Evolutionary conservation across 2,329 filamentous ascomycete species (phyloP).

Genomic region (Phialophora expanda): DNA sequence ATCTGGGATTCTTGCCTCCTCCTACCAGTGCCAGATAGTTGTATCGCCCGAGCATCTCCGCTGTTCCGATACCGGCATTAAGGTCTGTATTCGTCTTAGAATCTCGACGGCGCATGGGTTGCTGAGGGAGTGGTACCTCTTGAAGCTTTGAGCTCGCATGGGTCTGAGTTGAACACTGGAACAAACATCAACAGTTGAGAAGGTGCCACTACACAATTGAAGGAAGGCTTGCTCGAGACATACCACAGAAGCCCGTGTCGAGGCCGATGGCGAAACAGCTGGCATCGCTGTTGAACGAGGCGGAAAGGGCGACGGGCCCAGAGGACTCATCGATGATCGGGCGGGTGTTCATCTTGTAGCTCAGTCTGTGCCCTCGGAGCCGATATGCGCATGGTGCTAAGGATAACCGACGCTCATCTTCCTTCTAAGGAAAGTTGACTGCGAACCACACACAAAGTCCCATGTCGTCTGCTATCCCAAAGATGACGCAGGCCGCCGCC

Average conservation of each 20-base stretch:
- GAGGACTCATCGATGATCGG: conserved; percentile 79
- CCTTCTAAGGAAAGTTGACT: not conserved
- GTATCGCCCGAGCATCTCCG: conserved; percentile 83
- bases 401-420: not conserved
- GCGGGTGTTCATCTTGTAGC: conserved; percentile 77
- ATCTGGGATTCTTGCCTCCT: conserved; percentile 83
- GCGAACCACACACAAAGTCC: not conserved
- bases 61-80: conserved; percentile 79
- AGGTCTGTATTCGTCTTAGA: conserved; percentile 60
- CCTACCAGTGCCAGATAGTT: conserved; percentile 90
- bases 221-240: conserved; percentile 43
- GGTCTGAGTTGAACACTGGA: conserved; percentile 73
- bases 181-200: conserved; percentile 10
- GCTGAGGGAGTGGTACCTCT: conserved; percentile 53
- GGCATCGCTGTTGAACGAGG: conserved; percentile 82
- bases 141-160: conserved; percentile 70
- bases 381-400: conserved; percentile 15
- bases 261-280: conserved; percentile 87
- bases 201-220: conserved; percentile 28
- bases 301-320: conserved; percentile 77
- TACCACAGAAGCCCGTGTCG: conserved; percentile 84
- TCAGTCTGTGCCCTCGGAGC: not conserved
- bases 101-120: not conserved
- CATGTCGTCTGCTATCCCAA: not conserved
- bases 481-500: conserved; percentile 17